phyloP scores from a whole-genome alignment of 306 rosid species.

The Casuarina equisetifolia region DNA sequence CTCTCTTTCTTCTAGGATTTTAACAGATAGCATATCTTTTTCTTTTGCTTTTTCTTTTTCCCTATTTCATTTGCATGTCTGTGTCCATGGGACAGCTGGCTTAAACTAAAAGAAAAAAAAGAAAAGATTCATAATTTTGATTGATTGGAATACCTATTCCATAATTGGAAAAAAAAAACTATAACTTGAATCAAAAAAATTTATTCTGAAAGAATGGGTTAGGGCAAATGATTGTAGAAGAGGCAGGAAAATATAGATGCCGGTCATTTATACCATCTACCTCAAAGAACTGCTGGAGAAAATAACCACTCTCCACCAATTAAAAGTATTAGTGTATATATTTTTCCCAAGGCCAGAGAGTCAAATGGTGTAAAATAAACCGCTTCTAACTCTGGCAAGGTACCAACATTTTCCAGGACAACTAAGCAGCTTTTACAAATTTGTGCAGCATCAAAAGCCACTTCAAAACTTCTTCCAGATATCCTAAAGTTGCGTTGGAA shows the following conservation, averaged over 20 bases:
- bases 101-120: neutral
- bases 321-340: neutral
- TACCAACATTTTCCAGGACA: neutral
- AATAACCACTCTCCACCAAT: slow-evolving; percentile 7
- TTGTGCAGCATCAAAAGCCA: too few species aligned
- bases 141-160: neutral
- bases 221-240: neutral
- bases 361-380: neutral
- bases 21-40: too few species aligned
- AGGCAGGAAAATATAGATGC: neutral
- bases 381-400: neutral
- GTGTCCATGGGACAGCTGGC: neutral
- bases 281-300: neutral
- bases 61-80: neutral
- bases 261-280: neutral
- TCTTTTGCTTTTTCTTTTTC: neutral
- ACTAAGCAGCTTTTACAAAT: neutral
- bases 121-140: neutral
- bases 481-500: neutral
- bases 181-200: neutral
- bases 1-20: neutral
- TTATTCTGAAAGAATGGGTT: neutral
- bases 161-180: neutral
- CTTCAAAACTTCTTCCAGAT: neutral
- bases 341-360: neutral